A percentile compares a stretch with the other conserved stretches of the same genome.
Conservation (phyloP, 2,329 filamentous ascomycete genomes). For the Fusarium duplospermum region DNA sequence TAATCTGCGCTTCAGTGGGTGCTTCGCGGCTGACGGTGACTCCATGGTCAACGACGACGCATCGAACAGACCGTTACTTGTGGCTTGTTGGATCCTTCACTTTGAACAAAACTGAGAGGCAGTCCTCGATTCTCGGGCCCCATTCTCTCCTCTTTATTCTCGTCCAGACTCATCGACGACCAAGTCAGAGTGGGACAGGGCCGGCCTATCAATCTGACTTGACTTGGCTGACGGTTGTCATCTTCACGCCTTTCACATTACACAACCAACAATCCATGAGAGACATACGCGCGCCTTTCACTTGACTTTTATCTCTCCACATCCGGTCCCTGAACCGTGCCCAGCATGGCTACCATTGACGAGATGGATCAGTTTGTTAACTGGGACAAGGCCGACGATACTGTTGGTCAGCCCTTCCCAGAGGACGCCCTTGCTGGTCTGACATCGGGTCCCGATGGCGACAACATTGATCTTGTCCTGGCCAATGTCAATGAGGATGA, state of each 20-base stretch:
- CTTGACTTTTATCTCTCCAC: slow-evolving; percentile 27
- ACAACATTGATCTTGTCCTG: slow-evolving; percentile 65
- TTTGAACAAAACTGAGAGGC: slow-evolving; percentile 44
- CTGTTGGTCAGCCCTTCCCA: slow-evolving; percentile 48
- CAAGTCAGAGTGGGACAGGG: slow-evolving; percentile 17
- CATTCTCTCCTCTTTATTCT: slow-evolving; percentile 23
- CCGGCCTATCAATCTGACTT: slow-evolving; percentile 2
- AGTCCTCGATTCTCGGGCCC: slow-evolving; percentile 22
- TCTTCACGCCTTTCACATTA: slow-evolving; percentile 20
- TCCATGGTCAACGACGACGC: slow-evolving; percentile 22
- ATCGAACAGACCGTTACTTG: slow-evolving; percentile 22
- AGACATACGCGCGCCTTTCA: slow-evolving; percentile 36
- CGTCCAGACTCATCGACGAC: slow-evolving; percentile 14
- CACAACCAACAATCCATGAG: slow-evolving; percentile 4
- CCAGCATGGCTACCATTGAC: slow-evolving; percentile 55
- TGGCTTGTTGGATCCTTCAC: slow-evolving; percentile 16
- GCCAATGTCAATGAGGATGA: slow-evolving; percentile 69
- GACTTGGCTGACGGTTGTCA: slow-evolving; percentile 23
- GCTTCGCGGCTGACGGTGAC: slow-evolving; percentile 30
- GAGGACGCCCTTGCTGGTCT: slow-evolving; percentile 51
- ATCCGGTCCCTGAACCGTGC: slow-evolving; percentile 22
- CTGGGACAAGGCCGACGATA: slow-evolving; percentile 65
- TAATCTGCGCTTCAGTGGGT: slow-evolving; percentile 21
- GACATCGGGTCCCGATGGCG: slow-evolving; percentile 45
- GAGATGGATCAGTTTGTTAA: slow-evolving; percentile 73